phyloP scores from a whole-genome alignment of 768 basidiomycete genomes.

The Amanita brunnescens region DNA sequence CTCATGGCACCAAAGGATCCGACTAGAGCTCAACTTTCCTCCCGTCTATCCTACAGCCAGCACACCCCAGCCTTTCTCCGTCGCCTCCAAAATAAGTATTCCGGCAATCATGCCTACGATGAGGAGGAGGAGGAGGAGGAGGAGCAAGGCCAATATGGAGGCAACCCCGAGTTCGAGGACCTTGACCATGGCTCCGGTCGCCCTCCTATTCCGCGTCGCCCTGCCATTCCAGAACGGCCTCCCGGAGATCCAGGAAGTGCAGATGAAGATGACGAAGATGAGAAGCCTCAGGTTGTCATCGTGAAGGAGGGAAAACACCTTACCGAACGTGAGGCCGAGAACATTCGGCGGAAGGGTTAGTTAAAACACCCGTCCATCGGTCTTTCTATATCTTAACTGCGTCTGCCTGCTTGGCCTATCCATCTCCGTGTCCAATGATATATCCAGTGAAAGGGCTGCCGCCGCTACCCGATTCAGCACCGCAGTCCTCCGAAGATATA shows the following conservation, averaged over 20 bases:
- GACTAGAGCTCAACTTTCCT: slow-evolving; percentile 63
- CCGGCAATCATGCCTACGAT: slow-evolving; percentile 38
- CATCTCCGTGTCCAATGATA: slow-evolving; percentile 3
- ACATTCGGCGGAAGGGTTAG: slow-evolving; percentile 65
- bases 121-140: slow-evolving; percentile 38
- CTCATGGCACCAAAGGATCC: slow-evolving; percentile 49
- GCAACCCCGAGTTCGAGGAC: slow-evolving; percentile 41
- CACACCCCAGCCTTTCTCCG: slow-evolving; percentile 56
- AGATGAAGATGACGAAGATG: slow-evolving; percentile 65
- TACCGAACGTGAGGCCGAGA: slow-evolving; percentile 67
- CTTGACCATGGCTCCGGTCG: slow-evolving; percentile 50
- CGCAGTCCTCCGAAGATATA: slow-evolving; percentile 7
- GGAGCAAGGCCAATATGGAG: slow-evolving; percentile 6
- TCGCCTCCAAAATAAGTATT: slow-evolving; percentile 54
- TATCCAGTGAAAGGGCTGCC: slow-evolving; percentile 51
- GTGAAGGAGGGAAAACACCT: slow-evolving; percentile 85
- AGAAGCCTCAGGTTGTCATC: slow-evolving; percentile 85
- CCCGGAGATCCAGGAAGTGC: slow-evolving; percentile 64
- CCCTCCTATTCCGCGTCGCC: slow-evolving; percentile 58
- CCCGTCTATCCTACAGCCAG: slow-evolving; percentile 55
- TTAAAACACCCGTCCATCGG: background rate
- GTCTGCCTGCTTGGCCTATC: background rate
- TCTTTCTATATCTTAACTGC: slow-evolving; percentile 6
- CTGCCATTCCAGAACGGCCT: slow-evolving; percentile 61
- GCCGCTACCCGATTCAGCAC: slow-evolving; percentile 35